Base-by-base conservation (phyloP, 192 early-diverging fungal species). In the Backusella luteola region DNA sequence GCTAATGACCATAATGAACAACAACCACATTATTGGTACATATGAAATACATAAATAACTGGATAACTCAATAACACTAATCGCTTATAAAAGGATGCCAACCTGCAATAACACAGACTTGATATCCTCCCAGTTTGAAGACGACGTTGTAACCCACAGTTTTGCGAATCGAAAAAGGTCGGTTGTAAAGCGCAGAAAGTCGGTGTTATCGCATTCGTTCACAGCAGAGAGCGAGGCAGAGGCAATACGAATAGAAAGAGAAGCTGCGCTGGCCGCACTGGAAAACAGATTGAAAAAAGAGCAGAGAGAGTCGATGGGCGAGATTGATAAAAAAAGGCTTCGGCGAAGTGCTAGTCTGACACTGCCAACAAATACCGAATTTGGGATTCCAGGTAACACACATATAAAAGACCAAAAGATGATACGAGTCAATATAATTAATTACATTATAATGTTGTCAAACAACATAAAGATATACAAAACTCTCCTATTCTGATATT, bases 131-230 rank as follows among this genome's bases (percentile, higher is more conserved):
- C 23, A 63, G 26, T 63, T 63, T 63, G 56, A 63, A 1, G 23
- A 29, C 26, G 12, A 11, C n/a, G 3, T 9, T 12, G 17, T 44
- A 34, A 42, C 67, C 2, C 76, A 76, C 26, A 59, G 77, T 15
- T 76, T 66, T 35, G 73, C 68, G 21, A 46, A 56, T 35, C 36
- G 53, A 35, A 66, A 71, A 26, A 39, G 71, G 15, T 63, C 73
- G 12, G 71, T 67, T 32, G 53, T 81, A 9, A 73, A 70, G 26
- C 46, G 80, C 63, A 67, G 80, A 21, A 42, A 70, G 29, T 81
- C 80, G 5, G 76, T 81, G 19, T 70, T 81, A 44, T 81, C 80
- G 12, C 67, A 53, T 5, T 81, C 80, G n/a, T 81, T 73, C 34
- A 81, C 76, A 0, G 76, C 80, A 52, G 21, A 29, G 9, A 53